A percentile compares a stretch with the other conserved stretches of the same genome.
phyloP scores from a whole-genome alignment of 2,329 filamentous ascomycete genomes.

The Colletotrichum somersetense region DNA sequence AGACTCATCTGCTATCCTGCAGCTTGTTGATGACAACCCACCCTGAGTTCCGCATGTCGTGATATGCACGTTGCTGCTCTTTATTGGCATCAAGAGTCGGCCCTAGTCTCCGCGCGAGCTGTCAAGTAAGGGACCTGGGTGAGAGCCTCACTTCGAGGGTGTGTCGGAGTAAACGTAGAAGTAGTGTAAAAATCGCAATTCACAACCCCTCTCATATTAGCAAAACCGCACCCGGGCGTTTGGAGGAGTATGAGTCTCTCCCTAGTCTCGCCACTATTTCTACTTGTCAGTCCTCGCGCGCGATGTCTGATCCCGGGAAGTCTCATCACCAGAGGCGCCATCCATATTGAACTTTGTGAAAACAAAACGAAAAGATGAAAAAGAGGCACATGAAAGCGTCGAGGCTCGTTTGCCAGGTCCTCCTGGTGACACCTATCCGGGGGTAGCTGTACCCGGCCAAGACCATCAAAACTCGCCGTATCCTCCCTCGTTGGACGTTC shows the following conservation, averaged over 20 bases:
- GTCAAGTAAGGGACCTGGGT: neutral
- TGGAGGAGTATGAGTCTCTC: neutral
- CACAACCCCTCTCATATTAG: fast-evolving
- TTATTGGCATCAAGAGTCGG: too few species aligned
- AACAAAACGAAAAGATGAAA: neutral
- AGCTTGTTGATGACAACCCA: neutral
- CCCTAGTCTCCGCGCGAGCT: too few species aligned
- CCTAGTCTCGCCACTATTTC: too few species aligned
- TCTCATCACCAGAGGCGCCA: neutral
- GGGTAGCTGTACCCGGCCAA: neutral
- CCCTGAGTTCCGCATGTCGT: neutral
- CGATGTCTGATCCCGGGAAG: neutral
- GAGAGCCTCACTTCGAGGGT: too few species aligned
- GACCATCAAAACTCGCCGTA: neutral
- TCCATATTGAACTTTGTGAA: neutral
- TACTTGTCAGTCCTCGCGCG: neutral
- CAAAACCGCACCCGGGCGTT: neutral
- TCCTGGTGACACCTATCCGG: too few species aligned
- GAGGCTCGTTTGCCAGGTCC: neutral
- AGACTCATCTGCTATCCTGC: too few species aligned
- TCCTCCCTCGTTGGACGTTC: neutral
- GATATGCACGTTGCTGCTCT: too few species aligned
- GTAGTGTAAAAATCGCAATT: too few species aligned
- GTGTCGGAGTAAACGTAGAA: too few species aligned
- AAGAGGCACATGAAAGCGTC: neutral